These are phyloP conservation scores for Aquilaria sinensis DNA, from an alignment of 345 rosid genomes.

Conservation along the genomic window DNA sequence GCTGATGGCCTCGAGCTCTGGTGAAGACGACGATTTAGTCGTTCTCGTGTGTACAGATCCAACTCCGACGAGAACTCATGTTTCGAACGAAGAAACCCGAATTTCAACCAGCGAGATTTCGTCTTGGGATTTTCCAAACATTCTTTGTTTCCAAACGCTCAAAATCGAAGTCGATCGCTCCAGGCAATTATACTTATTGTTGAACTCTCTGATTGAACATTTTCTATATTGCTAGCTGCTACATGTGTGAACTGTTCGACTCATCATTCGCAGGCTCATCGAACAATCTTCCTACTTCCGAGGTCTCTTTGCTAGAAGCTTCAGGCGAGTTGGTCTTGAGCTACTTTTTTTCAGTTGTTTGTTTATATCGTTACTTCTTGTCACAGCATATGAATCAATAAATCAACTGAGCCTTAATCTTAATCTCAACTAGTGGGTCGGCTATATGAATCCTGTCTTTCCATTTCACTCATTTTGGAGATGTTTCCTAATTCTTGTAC, in stretches of 20 bases:
- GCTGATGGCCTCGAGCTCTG: slow-evolving; percentile 37
- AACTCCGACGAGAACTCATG: slow-evolving; percentile 15
- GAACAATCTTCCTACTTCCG: slow-evolving; percentile 56
- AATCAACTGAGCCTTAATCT: not conserved
- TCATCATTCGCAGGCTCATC: slow-evolving; percentile 31
- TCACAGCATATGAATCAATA: not conserved
- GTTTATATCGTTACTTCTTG: not conserved
- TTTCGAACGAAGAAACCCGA: slow-evolving; percentile 11
- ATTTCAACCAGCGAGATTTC: slow-evolving; percentile 40
- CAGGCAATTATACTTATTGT: slow-evolving; percentile 22
- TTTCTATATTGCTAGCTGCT: not conserved
- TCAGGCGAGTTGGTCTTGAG: slow-evolving; percentile 33
- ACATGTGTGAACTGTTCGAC: not conserved
- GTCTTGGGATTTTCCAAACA: slow-evolving; percentile 37
- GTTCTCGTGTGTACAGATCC: slow-evolving; percentile 29
- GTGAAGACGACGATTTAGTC: slow-evolving; percentile 24
- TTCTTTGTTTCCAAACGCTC: slow-evolving; percentile 34
- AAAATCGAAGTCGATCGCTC: slow-evolving; percentile 40
- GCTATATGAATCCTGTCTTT: not conserved
- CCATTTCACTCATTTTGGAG: too few species aligned
- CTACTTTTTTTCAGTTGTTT: slow-evolving; percentile 6
- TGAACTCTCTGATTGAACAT: not conserved
- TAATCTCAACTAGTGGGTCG: not conserved
- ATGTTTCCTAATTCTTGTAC: too few species aligned
- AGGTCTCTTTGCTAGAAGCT: slow-evolving; percentile 59